Evolutionary conservation across 2,329 filamentous ascomycete genomes (phyloP).

Genomic region (Dactylellina parvicollis): DNA sequence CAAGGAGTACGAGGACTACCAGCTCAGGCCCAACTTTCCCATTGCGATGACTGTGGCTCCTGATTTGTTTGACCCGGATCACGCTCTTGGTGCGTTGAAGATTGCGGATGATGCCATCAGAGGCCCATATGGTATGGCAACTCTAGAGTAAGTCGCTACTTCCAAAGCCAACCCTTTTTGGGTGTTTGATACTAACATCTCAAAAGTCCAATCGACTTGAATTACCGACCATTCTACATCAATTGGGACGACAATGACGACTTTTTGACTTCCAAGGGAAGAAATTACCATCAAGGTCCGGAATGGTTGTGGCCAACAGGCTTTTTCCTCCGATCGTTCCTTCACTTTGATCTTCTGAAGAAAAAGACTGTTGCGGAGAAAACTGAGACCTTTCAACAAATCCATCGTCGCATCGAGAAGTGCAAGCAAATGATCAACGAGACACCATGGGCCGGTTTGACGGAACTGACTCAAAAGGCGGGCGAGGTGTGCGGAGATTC

Average conservation of each 20-base stretch:
- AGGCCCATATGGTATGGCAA: conserved; percentile 93
- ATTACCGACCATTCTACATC: conserved; percentile 93
- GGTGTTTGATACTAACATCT: not conserved
- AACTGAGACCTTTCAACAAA: conserved; percentile 92
- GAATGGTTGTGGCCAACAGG: conserved; percentile 99
- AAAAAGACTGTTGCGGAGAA: conserved; percentile 73
- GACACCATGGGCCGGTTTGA: conserved; percentile 87
- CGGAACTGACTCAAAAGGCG: conserved; percentile 90
- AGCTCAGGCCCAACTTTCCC: conserved; percentile 90
- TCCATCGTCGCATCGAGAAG: conserved; percentile 80
- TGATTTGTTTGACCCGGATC: conserved; percentile 79
- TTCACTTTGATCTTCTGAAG: conserved; percentile 86
- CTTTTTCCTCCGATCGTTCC: conserved; percentile 89
- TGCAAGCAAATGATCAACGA: conserved; percentile 85
- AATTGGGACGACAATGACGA: conserved; percentile 93
- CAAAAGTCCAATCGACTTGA: conserved; percentile 77
- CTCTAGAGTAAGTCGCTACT: conserved; percentile 70
- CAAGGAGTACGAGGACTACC: conserved; percentile 97
- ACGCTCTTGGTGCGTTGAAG: conserved; percentile 81
- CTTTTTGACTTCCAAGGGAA: conserved; percentile 89
- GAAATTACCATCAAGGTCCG: conserved; percentile 97
- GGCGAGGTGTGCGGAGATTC: conserved; percentile 87
- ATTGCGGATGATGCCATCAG: conserved; percentile 81
- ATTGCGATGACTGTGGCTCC: conserved; percentile 96
- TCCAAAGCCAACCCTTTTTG: not conserved